Percentiles rank a stretch among this genome's conserved stretches.
Evolutionary conservation across 2,329 filamentous ascomycete species (phyloP).

Genomic region (Albophoma yamanashiensis): DNA sequence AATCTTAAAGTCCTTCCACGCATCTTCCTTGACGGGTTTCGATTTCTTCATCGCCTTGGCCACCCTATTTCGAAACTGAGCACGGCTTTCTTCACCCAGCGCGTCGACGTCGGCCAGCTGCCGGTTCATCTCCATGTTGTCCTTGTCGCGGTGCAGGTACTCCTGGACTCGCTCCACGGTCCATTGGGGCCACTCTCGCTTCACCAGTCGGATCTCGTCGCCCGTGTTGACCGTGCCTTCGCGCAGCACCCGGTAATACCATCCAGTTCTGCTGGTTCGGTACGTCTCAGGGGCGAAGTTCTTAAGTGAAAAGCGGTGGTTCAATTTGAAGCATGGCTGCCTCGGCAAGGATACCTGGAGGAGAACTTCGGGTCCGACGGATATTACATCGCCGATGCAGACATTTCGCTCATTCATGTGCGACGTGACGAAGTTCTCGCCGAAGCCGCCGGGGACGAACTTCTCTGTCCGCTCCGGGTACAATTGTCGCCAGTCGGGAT

Average conservation of each 20-base stretch:
- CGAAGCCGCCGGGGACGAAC: conserved; percentile 50
- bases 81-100: conserved; percentile 36
- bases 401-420: conserved; percentile 53
- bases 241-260: conserved; percentile 52
- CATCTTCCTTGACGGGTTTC: conserved; percentile 13
- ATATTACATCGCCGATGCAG: conserved; percentile 52
- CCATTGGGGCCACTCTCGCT: conserved; percentile 47
- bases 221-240: conserved; percentile 44
- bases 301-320: conserved; percentile 53
- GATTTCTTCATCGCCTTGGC: conserved; percentile 29
- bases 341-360: conserved; percentile 52
- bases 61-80: conserved; percentile 39
- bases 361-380: conserved; percentile 37
- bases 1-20: conserved; percentile 36
- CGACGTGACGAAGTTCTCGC: conserved; percentile 51
- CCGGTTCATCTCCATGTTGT: conserved; percentile 39
- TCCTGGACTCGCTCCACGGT: conserved; percentile 53
- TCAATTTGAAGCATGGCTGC: conserved; percentile 58
- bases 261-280: conserved; percentile 48
- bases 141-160: conserved; percentile 45
- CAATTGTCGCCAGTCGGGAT: conserved; percentile 40
- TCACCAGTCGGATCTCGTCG: conserved; percentile 44
- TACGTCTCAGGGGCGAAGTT: conserved; percentile 50
- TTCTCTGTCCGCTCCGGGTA: conserved; percentile 37
- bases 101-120: conserved; percentile 39